Evolutionary conservation across 1,284 basidiomycete genomes (phyloP).

Genomic region (Apiotrichum mycotoxinovorans): DNA sequence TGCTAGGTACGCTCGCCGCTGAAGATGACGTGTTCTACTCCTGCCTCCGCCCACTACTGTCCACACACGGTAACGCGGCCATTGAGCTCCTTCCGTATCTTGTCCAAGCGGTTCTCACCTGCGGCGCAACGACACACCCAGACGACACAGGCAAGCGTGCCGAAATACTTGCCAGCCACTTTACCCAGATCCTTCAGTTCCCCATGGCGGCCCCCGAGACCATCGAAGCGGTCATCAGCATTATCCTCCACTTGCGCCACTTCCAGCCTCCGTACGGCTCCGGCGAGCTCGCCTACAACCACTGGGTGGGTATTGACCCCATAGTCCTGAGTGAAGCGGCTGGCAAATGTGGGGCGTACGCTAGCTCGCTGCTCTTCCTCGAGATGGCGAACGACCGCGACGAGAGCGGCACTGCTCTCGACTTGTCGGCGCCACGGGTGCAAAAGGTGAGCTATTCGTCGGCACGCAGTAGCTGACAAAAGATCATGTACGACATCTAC

Average conservation of each 20-base stretch:
- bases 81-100: constrained; percentile 66
- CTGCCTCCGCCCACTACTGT: constrained; percentile 62
- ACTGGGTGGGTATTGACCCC: constrained; percentile 79
- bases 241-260: constrained; percentile 75
- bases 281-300: constrained; percentile 66
- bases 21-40: constrained; percentile 62
- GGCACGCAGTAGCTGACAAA: constrained; percentile 13
- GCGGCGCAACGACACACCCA: constrained; percentile 12
- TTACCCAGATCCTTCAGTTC: constrained; percentile 51
- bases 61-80: constrained; percentile 59
- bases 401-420: constrained; percentile 17
- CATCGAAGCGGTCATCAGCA: constrained; percentile 62
- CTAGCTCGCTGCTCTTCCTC: constrained; percentile 82
- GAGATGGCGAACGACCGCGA: constrained; percentile 66
- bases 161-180: constrained; percentile 59
- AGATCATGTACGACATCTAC: constrained; percentile 84
- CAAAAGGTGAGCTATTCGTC: constrained; percentile 32
- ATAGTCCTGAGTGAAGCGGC: constrained; percentile 69
- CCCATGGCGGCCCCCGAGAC: constrained; percentile 21
- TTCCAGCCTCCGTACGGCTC: constrained; percentile 54
- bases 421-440: constrained; percentile 18
- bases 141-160: constrained; percentile 4
- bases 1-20: constrained; percentile 62
- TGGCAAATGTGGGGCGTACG: constrained; percentile 73
- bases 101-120: constrained; percentile 63